Evolutionary conservation across 345 rosid genomes (phyloP).

Genomic region (Brassica juncea): DNA sequence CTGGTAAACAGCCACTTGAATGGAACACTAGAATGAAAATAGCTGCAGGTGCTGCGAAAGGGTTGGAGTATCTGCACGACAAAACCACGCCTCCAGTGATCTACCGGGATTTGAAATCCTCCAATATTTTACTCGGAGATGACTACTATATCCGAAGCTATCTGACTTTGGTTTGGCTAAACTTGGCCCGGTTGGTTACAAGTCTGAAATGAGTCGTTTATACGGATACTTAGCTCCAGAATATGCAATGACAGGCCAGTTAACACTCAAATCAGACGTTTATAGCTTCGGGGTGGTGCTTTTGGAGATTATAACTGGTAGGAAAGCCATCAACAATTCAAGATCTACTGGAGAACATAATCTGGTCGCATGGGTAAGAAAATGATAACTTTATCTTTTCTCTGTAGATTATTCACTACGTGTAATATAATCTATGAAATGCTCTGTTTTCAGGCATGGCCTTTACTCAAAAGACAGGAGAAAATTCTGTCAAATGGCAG

Average conservation of each 20-base stretch:
- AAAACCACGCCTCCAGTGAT: conserved; percentile 84
- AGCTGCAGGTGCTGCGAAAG: conserved; percentile 91
- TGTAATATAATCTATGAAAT: not conserved
- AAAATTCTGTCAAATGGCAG: conserved; percentile 74
- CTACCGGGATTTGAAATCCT: conserved; percentile 78
- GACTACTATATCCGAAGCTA: conserved; percentile 70
- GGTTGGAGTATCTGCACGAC: conserved; percentile 76
- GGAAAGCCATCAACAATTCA: conserved; percentile 78
- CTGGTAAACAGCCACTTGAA: conserved; percentile 62
- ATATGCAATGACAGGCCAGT: conserved; percentile 91
- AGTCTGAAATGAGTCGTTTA: conserved; percentile 81
- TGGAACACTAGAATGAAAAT: conserved; percentile 91
- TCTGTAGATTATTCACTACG: conserved; percentile 1
- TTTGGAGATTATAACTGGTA: conserved; percentile 80
- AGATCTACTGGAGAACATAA: conserved; percentile 70
- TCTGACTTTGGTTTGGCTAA: conserved; percentile 94
- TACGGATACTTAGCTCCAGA: conserved; percentile 82
- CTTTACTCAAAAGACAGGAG: conserved; percentile 72
- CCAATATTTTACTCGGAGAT: conserved; percentile 76
- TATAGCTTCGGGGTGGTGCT: conserved; percentile 90
- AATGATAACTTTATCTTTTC: not conserved
- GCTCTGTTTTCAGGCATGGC: conserved; percentile 65
- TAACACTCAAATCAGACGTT: conserved; percentile 83
- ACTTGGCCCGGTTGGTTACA: conserved; percentile 84
- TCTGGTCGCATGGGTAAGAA: conserved; percentile 83